These are phyloP conservation scores for Penicillium paneum DNA, from an alignment of 2,329 filamentous ascomycete species.

Conservation along the genomic window DNA sequence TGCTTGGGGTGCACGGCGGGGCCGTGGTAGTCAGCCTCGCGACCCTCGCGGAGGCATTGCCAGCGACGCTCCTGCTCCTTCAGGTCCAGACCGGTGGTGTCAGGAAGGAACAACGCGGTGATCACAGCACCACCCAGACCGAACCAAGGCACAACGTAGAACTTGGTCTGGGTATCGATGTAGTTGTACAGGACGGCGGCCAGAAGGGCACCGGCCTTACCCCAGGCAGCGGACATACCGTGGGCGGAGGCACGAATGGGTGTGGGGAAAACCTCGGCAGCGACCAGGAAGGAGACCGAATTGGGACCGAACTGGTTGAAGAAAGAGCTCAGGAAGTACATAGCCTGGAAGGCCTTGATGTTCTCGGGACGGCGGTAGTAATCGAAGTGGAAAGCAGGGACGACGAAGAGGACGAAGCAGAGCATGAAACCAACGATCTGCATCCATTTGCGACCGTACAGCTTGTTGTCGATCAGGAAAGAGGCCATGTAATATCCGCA, in stretches of 20 bases:
- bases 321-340: constrained; percentile 97
- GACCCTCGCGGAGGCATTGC: constrained; percentile 76
- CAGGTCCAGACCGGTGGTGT: constrained; percentile 92
- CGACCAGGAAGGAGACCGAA: constrained; percentile 91
- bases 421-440: constrained; percentile 90
- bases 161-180: constrained; percentile 78
- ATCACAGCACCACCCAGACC: constrained; percentile 81
- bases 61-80: constrained; percentile 97
- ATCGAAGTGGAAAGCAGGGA: constrained; percentile 82
- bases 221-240: constrained; percentile 87
- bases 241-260: constrained; percentile 90
- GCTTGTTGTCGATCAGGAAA: constrained; percentile 89
- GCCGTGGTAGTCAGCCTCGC: constrained; percentile 81
- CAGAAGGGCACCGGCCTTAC: constrained; percentile 82
- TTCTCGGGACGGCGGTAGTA: constrained; percentile 72
- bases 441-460: constrained; percentile 95
- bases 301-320: constrained; percentile 99
- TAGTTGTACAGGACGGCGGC: constrained; percentile 93
- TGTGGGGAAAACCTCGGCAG: constrained; percentile 93
- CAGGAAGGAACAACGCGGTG: constrained; percentile 84
- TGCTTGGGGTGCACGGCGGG: constrained; percentile 88
- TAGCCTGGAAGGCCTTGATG: constrained; percentile 88
- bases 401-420: constrained; percentile 88
- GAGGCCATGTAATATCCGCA: constrained; percentile 87
- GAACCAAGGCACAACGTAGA: constrained; percentile 94